Evolutionary conservation across 2,329 filamentous ascomycete genomes (phyloP).

Genomic region (Fusarium sp.): DNA sequence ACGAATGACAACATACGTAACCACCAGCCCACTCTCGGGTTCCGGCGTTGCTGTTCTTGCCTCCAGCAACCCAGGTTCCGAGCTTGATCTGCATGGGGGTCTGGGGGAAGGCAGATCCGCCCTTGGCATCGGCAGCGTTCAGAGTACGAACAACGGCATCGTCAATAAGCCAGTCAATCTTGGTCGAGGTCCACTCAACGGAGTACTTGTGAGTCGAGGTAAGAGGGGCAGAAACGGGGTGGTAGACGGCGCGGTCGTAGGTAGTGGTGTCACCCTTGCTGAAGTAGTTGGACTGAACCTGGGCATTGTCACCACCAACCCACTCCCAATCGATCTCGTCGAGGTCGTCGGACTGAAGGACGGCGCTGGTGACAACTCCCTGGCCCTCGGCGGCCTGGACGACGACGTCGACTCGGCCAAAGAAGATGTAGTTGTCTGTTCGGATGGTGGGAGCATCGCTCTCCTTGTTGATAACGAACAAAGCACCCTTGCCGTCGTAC

Average conservation of each 20-base stretch:
- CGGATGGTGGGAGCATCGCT: constrained; percentile 78
- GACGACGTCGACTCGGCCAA: constrained; percentile 84
- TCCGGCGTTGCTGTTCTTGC: constrained; percentile 70
- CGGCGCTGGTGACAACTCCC: constrained; percentile 90
- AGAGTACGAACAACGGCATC: constrained; percentile 72
- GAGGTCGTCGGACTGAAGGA: constrained; percentile 89
- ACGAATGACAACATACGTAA: constrained; percentile 27
- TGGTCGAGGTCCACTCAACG: constrained; percentile 75
- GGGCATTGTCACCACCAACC: constrained; percentile 78
- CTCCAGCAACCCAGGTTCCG: constrained; percentile 74
- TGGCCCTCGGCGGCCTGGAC: constrained; percentile 83
- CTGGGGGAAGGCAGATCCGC: constrained; percentile 74
- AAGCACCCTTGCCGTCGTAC: constrained; percentile 64
- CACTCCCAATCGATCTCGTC: constrained; percentile 96
- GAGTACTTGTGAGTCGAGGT: constrained; percentile 74
- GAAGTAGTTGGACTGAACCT: constrained; percentile 92
- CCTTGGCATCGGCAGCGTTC: constrained; percentile 67
- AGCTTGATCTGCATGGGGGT: constrained; percentile 79
- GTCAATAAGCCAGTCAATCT: constrained; percentile 75
- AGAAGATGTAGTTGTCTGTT: constrained; percentile 94
- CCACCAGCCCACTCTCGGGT: constrained; percentile 80
- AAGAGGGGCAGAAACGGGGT: constrained; percentile 66
- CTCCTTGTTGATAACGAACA: constrained; percentile 76
- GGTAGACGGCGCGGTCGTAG: constrained; percentile 77
- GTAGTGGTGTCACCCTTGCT: constrained; percentile 78